These are phyloP conservation scores for Neurospora africana DNA, from an alignment of 495 filamentous ascomycete species.

Conservation along the genomic window DNA sequence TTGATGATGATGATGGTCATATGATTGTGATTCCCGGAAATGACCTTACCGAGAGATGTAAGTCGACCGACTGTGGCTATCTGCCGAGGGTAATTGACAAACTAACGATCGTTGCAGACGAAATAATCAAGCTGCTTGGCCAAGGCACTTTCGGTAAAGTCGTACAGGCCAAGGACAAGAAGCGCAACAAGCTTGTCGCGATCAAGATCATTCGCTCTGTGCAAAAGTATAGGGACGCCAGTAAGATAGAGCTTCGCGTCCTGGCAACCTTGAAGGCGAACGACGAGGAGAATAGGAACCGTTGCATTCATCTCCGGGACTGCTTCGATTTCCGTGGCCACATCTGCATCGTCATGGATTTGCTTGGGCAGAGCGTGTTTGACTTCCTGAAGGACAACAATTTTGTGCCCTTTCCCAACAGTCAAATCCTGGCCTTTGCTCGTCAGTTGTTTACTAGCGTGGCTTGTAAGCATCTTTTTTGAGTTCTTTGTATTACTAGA, in stretches of 20 bases:
- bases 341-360: conserved; percentile 97
- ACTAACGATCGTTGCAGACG: conserved; percentile 44
- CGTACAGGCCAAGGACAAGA: conserved; percentile 77
- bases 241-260: conserved; percentile 90
- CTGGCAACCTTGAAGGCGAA: conserved; percentile 82
- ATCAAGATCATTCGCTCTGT: conserved; percentile 98
- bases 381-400: conserved; percentile 92
- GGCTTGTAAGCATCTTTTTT: conserved; percentile 61
- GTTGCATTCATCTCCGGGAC: conserved; percentile 93
- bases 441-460: conserved; percentile 95
- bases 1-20: conserved; percentile 94
- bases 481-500: neutral
- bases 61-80: conserved; percentile 26
- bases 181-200: conserved; percentile 65
- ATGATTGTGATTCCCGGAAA: conserved; percentile 83
- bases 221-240: conserved; percentile 94
- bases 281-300: conserved; percentile 84
- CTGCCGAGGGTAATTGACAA: neutral
- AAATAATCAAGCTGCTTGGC: conserved; percentile 76
- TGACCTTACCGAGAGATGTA: conserved; percentile 79
- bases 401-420: conserved; percentile 97
- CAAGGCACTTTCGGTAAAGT: conserved; percentile 99
- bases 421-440: conserved; percentile 94
- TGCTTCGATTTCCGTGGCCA: conserved; percentile 97
- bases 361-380: conserved; percentile 93